Evolutionary conservation across 2,329 filamentous ascomycete genomes (phyloP).

Genomic region (Venturia asperata): DNA sequence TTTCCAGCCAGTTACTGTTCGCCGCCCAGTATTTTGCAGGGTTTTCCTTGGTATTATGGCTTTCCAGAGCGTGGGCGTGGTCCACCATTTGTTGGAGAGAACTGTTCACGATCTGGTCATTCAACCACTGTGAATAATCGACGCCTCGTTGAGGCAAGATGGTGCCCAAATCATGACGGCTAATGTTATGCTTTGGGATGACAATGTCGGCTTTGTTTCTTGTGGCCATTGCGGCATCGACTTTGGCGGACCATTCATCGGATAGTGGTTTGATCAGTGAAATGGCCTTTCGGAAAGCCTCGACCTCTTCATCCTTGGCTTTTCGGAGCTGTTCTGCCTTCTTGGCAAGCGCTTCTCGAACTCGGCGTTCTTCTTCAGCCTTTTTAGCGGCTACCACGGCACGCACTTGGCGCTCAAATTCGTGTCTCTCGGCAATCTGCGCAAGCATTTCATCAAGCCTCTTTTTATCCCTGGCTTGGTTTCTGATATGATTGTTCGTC

Average conservation of each 20-base stretch:
- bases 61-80: constrained; percentile 50
- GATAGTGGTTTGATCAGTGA: constrained; percentile 2
- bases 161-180: constrained; percentile 55
- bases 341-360: not conserved
- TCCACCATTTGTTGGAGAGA: constrained; percentile 55
- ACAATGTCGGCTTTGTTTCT: not conserved
- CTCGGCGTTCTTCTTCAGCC: constrained; percentile 13
- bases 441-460: not conserved
- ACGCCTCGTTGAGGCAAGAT: constrained; percentile 37
- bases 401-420: not conserved
- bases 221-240: constrained; percentile 7
- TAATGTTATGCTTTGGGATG: constrained; percentile 35
- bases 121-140: constrained; percentile 57
- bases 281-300: not conserved
- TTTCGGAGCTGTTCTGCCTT: constrained; percentile 1
- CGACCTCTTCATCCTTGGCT: constrained; percentile 1
- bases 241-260: constrained; percentile 5
- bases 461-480: not conserved
- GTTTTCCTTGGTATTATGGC: constrained; percentile 41
- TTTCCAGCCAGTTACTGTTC: constrained; percentile 59
- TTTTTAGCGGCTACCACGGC: constrained; percentile 4
- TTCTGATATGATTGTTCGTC: not conserved
- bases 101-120: constrained; percentile 68
- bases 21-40: constrained; percentile 57
- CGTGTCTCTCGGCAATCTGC: not conserved